Evolutionary conservation across 768 basidiomycete species (phyloP).

Genomic region (Strobilomyces confusus): DNA sequence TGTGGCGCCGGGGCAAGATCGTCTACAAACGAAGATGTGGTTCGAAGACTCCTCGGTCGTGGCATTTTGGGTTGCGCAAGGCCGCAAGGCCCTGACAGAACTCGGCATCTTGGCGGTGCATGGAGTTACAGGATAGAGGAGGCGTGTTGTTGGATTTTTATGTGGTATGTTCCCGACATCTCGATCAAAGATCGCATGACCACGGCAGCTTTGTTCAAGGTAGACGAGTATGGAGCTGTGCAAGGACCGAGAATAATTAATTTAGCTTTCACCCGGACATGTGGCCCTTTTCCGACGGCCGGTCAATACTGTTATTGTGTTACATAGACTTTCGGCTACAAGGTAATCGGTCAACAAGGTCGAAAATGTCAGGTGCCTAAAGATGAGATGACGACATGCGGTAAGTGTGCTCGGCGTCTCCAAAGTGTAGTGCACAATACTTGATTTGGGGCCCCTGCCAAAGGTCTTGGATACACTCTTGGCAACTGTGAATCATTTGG

Average conservation of each 20-base stretch:
- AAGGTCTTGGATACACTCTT: not conserved
- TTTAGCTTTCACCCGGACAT: not conserved
- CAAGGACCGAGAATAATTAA: not conserved
- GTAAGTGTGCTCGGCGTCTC: not conserved
- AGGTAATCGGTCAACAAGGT: not conserved
- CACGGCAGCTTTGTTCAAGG: not conserved
- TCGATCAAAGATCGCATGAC: not conserved
- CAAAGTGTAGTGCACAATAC: not conserved
- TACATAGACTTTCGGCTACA: not conserved
- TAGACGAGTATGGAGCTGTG: too few species aligned
- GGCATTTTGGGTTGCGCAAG: conserved; percentile 49
- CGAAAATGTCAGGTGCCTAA: not conserved
- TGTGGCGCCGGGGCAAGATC: conserved; percentile 4
- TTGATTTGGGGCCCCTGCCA: not conserved
- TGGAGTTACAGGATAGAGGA: conserved; percentile 35
- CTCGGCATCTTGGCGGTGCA: conserved; percentile 45
- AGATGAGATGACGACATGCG: too few species aligned
- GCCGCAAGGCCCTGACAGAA: conserved; percentile 44
- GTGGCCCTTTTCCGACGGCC: not conserved
- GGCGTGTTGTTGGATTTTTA: not conserved
- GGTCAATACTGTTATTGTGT: not conserved
- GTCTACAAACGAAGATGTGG: conserved; percentile 38
- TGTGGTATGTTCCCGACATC: not conserved
- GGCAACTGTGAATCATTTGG: too few species aligned
- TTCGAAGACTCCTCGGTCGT: conserved; percentile 44